Base-by-base conservation (phyloP, 148 eudicot species). In the Gaultheria prostrata region DNA sequence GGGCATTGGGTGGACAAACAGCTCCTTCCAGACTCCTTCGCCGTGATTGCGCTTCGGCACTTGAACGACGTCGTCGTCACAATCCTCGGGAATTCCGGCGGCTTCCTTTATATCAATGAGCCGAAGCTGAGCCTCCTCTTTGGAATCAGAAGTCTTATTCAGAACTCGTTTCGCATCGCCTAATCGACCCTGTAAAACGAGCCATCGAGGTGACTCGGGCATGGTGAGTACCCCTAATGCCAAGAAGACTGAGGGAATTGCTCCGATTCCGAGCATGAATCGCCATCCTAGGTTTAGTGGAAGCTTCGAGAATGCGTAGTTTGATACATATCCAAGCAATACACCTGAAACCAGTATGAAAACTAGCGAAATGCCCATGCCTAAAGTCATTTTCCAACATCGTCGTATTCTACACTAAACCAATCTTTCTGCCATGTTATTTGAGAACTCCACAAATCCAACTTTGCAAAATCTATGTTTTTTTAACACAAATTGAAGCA, bases 181-280 rank as follows among this genome's bases (percentile, higher is more conserved):
- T 12, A 89, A 80, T 33, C 90, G 84, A 8, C 88, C 88, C 10
- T 86, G 87, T 82, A 88, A 30, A 5, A 88, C 86, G 6, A 88
- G 87, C 90, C 90, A 88, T 17, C 87, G 83, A 0, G 90, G 90
- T 7, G 88, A 88, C 69, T 88, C 90, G 3, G 90, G 88, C 88
- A 88, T 84, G 70, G 83, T 85, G 13, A 88, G 18, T 21, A 88
- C 88, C 1, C 85, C 87, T 0, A 86, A 6, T 0, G 75, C 88
- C 8, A 86, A 65, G 46, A 88, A 84, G 8, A 88, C 65, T 0
- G 89, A 76, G 2, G 90, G 90, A 32, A 89, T 33, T 76, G 85
- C 86, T 39, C 88, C 90, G 53, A 86, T 72, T 30, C 90, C 90
- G 28, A 88, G 90, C 90, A 88, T 88, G 77, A 88, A 79, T 26